Base-by-base conservation (phyloP, 202 grass and related monocot genomes). In the Zoysia matrella region DNA sequence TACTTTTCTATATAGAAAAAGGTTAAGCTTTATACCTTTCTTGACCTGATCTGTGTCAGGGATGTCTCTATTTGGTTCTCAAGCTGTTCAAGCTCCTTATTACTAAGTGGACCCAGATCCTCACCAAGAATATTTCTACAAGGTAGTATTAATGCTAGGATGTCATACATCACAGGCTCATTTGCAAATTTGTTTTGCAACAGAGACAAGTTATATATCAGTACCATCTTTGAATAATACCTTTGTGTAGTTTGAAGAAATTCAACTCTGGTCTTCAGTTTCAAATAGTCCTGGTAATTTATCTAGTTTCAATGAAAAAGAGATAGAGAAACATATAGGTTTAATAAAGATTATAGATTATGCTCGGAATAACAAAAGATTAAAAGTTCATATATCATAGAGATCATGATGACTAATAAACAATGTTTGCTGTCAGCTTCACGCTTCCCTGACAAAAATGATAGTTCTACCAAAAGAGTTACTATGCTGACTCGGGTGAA, bases 51-150 rank as follows among this genome's bases (percentile, higher is more conserved):
- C 16, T 87, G 83, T 52, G 81, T 91, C 16, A 94, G 86, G 69
- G 94, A 92, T 53, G 43, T 42, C 72, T 97, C 92, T 53, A 97
- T 85, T 77, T 97, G 88, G 72, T 88, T 89, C 72, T 94, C 94
- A 79, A 97, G 88, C 73, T 85, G 88, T 44, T 94, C 92, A 61
- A 97, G 92, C 51, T 94, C 92, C 76, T 92, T 89, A 42, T 89
- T 82, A 67, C 85, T 93, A 73, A 97, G 88, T 81, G 69, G 83
- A 2, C 73, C 86, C 76, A 97, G 80, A 65, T 97, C 94, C 53
- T 94, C 90, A 47, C 94, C 94, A 69, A 97, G 90, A 81, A 94
- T 86, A 74, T 97, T 97, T 91, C 90, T 97, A 74, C 41, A 65
- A n/a, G 73, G 12, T 61, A 46, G 11, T 2, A 76, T 11, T 1